A percentile compares a stretch with the other conserved stretches of the same genome.
Evolutionary conservation across 805 yeast species (phyloP).

Genomic region (Cyberlindnera galapagoensis): DNA sequence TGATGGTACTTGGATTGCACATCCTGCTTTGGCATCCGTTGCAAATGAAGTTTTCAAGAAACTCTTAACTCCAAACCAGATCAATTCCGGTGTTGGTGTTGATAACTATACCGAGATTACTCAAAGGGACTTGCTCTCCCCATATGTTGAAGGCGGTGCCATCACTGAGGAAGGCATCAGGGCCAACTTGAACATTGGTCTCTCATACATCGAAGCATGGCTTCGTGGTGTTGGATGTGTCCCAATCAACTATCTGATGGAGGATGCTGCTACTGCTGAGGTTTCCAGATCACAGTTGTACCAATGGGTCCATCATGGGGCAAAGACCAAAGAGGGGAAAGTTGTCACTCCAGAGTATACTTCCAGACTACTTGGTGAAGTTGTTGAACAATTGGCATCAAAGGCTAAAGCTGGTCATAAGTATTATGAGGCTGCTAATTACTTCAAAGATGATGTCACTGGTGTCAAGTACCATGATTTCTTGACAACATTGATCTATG

Average conservation of each 20-base stretch:
- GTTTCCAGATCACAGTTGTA: constrained; percentile 76
- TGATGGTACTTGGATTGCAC: constrained; percentile 89
- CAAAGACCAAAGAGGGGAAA: constrained; percentile 50
- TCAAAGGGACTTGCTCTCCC: constrained; percentile 27
- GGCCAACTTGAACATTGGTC: constrained; percentile 67
- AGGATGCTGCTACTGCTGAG: constrained; percentile 88
- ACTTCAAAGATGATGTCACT: constrained; percentile 65
- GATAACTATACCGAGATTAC: constrained; percentile 44
- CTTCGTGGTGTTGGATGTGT: constrained; percentile 79
- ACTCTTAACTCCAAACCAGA: constrained; percentile 82
- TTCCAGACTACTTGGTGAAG: constrained; percentile 49
- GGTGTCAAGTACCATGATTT: constrained; percentile 72
- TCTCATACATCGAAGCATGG: constrained; percentile 83
- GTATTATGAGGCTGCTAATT: constrained; percentile 60
- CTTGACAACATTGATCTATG: constrained; percentile 70
- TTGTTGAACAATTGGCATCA: constrained; percentile 45
- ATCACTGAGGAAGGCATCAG: constrained; percentile 67
- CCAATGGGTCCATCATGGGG: constrained; percentile 79
- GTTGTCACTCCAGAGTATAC: constrained; percentile 56
- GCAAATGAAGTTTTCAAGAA: constrained; percentile 68
- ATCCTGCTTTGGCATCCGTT: constrained; percentile 72
- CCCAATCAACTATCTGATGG: constrained; percentile 81
- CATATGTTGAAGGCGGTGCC: constrained; percentile 46
- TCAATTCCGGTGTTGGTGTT: constrained; percentile 30
- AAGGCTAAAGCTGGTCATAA: constrained; percentile 56